phyloP scores from a whole-genome alignment of 345 rosid species.

The Populus davidiana region DNA sequence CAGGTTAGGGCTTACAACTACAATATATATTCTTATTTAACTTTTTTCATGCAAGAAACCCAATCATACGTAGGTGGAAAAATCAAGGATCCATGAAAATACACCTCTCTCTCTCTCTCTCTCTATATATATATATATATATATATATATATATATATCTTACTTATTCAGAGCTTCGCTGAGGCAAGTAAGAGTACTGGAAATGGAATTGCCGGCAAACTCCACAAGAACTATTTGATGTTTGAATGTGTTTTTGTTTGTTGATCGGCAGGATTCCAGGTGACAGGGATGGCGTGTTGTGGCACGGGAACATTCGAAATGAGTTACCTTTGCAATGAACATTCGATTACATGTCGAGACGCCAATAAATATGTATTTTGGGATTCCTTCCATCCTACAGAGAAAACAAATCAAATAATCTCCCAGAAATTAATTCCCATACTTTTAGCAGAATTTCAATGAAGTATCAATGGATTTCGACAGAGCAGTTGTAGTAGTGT shows the following conservation, averaged over 20 bases:
- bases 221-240: background rate
- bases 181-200: too few relatives aligned
- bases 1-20: too few relatives aligned
- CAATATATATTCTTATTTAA: too few relatives aligned
- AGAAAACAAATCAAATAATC: constrained; percentile 35
- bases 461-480: background rate
- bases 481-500: background rate
- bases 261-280: constrained; percentile 42
- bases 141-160: too few relatives aligned
- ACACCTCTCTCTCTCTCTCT: too few relatives aligned
- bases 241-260: background rate
- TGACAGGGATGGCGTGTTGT: constrained; percentile 50
- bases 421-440: constrained; percentile 21
- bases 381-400: constrained; percentile 49
- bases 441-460: constrained; percentile 21
- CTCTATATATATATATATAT: too few relatives aligned
- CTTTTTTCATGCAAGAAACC: too few relatives aligned
- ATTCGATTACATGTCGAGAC: constrained; percentile 50
- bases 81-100: too few relatives aligned
- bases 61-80: too few relatives aligned
- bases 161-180: too few relatives aligned
- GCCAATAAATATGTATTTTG: constrained; percentile 55
- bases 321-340: constrained; percentile 47
- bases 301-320: constrained; percentile 66
- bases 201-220: too few relatives aligned